Conservation (phyloP, 177 flowering plant species). For the Tripterygium wilfordii region DNA sequence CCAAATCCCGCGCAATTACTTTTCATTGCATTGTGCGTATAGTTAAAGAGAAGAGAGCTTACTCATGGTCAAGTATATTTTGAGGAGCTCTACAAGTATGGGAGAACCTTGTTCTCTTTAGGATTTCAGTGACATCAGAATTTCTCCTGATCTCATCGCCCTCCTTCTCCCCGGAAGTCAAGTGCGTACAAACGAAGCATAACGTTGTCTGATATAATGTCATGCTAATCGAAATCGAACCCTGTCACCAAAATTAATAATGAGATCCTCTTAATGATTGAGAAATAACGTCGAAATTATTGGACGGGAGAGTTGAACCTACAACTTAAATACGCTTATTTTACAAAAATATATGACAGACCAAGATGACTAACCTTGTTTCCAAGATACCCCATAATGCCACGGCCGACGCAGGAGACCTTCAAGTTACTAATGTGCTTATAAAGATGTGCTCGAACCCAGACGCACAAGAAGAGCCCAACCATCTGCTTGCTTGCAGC, state of each 20-base stretch:
- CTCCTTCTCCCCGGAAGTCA: constrained; percentile 83
- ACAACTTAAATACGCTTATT: too few relatives aligned
- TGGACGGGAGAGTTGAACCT: neutral
- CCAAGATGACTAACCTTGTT: constrained; percentile 54
- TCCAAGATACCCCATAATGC: constrained; percentile 91
- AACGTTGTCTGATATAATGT: constrained; percentile 51
- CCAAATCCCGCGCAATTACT: too few relatives aligned
- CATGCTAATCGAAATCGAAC: constrained; percentile 86
- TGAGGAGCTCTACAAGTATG: constrained; percentile 34
- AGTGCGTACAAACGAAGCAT: constrained; percentile 84
- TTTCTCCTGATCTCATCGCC: constrained; percentile 74
- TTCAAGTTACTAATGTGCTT: constrained; percentile 46
- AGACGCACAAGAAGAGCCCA: constrained; percentile 76
- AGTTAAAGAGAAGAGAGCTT: constrained; percentile 13
- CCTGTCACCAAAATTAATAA: too few relatives aligned
- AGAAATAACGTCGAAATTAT: too few relatives aligned
- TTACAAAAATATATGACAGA: too few relatives aligned
- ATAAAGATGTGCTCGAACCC: constrained; percentile 62
- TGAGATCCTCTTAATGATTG: too few relatives aligned
- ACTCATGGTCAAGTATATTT: constrained; percentile 75
- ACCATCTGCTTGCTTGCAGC: constrained; percentile 97
- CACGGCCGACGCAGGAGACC: constrained; percentile 87
- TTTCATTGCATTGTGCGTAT: neutral
- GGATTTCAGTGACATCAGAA: constrained; percentile 64
- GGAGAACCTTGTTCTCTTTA: constrained; percentile 67